phyloP scores from a whole-genome alignment of 345 rosid genomes.

The Pugionium dolabratum region DNA sequence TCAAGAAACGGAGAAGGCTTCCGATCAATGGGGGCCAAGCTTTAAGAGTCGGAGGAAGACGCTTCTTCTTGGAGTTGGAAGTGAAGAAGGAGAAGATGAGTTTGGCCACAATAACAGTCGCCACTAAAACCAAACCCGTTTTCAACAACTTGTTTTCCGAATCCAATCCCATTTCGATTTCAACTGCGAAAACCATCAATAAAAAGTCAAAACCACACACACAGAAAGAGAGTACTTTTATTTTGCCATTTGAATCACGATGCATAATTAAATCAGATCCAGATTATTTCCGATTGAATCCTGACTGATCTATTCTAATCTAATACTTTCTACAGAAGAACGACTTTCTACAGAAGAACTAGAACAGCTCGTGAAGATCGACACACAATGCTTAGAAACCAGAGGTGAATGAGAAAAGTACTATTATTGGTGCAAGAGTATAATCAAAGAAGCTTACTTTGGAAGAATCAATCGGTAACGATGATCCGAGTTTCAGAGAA shows the following conservation, averaged over 20 bases:
- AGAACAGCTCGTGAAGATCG: constrained; percentile 10
- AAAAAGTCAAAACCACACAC: background rate
- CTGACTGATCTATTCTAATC: constrained; percentile 7
- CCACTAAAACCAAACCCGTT: constrained; percentile 56
- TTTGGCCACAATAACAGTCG: constrained; percentile 74
- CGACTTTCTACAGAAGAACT: background rate
- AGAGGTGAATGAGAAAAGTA: too few species aligned
- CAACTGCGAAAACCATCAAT: constrained; percentile 9
- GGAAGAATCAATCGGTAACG: background rate
- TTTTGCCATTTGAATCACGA: background rate
- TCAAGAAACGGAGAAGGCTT: constrained; percentile 68
- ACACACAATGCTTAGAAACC: background rate
- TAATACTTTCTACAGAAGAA: background rate
- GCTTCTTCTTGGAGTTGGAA: constrained; percentile 60
- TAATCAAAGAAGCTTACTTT: constrained; percentile 20
- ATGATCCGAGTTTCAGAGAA: constrained; percentile 8
- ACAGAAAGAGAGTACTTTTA: background rate
- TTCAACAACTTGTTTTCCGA: constrained; percentile 60
- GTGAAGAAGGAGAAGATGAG: constrained; percentile 58
- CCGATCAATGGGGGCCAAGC: constrained; percentile 67
- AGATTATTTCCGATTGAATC: background rate
- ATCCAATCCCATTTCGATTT: constrained; percentile 42
- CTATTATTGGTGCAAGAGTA: background rate
- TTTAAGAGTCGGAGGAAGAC: constrained; percentile 72
- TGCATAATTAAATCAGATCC: constrained; percentile 13